phyloP scores from a whole-genome alignment of 2,329 filamentous ascomycete genomes.

The Graphilbum sp. region DNA sequence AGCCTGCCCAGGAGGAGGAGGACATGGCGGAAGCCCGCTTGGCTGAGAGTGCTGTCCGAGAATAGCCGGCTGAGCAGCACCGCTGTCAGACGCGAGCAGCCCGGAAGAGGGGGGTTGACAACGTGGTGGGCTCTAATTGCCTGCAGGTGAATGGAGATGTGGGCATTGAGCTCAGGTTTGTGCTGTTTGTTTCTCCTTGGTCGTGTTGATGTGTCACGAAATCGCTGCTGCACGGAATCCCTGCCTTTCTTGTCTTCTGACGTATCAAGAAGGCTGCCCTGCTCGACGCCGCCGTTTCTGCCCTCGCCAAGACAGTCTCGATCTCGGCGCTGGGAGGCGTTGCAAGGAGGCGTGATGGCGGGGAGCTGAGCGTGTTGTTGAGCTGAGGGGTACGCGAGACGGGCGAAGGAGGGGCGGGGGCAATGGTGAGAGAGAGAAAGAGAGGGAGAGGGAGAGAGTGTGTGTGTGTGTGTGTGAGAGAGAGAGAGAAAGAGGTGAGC shows the following conservation, averaged over 20 bases:
- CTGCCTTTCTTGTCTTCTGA: neutral
- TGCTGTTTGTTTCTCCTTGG: neutral
- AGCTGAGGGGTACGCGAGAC: neutral
- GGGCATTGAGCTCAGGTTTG: neutral
- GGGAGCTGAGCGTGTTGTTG: too few relatives aligned
- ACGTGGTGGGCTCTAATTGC: constrained; percentile 10
- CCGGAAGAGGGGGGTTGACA: constrained; percentile 3
- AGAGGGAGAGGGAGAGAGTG: neutral
- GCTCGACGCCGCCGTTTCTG: too few relatives aligned
- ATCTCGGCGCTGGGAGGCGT: too few relatives aligned
- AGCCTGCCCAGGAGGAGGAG: too few relatives aligned
- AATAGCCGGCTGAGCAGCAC: too few relatives aligned
- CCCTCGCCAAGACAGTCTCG: too few relatives aligned
- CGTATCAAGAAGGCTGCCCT: too few relatives aligned
- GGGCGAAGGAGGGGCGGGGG: neutral
- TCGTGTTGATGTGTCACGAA: neutral
- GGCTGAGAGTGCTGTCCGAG: too few relatives aligned
- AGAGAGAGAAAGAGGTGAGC: neutral
- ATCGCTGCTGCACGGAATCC: neutral
- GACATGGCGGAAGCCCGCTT: too few relatives aligned
- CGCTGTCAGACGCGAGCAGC: too few relatives aligned
- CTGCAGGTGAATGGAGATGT: constrained; percentile 5
- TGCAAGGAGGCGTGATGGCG: too few relatives aligned
- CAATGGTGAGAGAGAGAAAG: neutral
- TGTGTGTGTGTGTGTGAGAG: neutral